Evolutionary conservation across 208 protist species (phyloP).

Genomic region (Leishmania major): DNA sequence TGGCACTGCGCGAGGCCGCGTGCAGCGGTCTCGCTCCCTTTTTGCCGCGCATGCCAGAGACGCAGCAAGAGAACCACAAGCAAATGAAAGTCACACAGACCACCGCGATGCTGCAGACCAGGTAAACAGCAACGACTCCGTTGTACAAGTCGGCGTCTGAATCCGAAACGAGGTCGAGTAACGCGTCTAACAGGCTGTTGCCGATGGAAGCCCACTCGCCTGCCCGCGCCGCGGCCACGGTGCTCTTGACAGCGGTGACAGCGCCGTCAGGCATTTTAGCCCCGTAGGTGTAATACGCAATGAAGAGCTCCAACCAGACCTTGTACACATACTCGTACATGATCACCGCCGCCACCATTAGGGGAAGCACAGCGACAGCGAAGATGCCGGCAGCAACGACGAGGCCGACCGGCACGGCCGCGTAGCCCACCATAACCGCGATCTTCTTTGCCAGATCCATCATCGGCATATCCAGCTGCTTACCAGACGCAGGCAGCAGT

Average conservation of each 20-base stretch:
- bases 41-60: slow-evolving; percentile 26
- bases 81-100: slow-evolving; percentile 21
- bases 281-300: slow-evolving; percentile 65
- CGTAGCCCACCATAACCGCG: slow-evolving; percentile 28
- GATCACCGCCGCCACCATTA: slow-evolving; percentile 40
- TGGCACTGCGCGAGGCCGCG: neutral
- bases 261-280: slow-evolving; percentile 35
- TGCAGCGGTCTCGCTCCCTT: neutral
- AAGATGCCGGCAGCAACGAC: slow-evolving; percentile 29
- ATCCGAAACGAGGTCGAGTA: slow-evolving; percentile 35
- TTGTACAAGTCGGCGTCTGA: slow-evolving; percentile 53
- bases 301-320: slow-evolving; percentile 66
- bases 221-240: slow-evolving; percentile 20
- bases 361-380: slow-evolving; percentile 35
- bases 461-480: slow-evolving; percentile 14
- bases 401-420: slow-evolving; percentile 38
- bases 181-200: slow-evolving; percentile 20
- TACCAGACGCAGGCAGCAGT: slow-evolving; percentile 11
- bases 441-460: slow-evolving; percentile 22
- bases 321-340: slow-evolving; percentile 55
- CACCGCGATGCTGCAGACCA: slow-evolving; percentile 34
- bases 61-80: slow-evolving; percentile 24
- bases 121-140: slow-evolving; percentile 37
- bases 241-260: slow-evolving; percentile 25
- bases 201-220: slow-evolving; percentile 39